Evolutionary conservation across 192 early-diverging fungal species (phyloP).

Genomic region (Coemansia sp.): DNA sequence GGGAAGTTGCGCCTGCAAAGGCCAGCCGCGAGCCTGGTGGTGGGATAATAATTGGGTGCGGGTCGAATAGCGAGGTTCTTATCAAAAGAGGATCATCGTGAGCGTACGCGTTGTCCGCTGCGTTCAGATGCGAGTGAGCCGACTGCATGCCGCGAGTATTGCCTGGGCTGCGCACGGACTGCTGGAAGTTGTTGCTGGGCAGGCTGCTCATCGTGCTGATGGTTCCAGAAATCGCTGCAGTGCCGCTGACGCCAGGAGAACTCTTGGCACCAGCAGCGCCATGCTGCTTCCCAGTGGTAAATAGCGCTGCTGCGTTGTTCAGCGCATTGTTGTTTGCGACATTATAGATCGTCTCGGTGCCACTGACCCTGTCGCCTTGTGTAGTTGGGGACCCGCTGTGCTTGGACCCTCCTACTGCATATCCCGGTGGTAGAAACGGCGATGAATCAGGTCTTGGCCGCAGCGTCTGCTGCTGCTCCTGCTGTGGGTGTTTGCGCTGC

Average conservation of each 20-base stretch:
- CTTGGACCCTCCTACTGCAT: conserved; percentile 8
- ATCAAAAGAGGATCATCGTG: conserved; percentile 14
- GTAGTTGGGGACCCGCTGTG: conserved; percentile 17
- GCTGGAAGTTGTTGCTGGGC: conserved; percentile 17
- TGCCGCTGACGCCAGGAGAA: background rate
- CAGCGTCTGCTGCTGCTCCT: background rate
- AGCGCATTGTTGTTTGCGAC: conserved; percentile 13
- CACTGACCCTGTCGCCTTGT: conserved; percentile 15
- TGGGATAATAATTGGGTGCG: conserved; percentile 49
- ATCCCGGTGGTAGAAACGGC: conserved; percentile 16
- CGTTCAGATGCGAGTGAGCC: conserved; percentile 10
- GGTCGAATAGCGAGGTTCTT: conserved; percentile 44
- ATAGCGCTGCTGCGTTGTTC: conserved; percentile 35
- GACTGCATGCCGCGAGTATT: background rate
- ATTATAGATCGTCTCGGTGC: conserved; percentile 18
- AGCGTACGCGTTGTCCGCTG: conserved; percentile 3
- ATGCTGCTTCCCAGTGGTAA: conserved; percentile 14
- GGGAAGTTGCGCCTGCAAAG: conserved; percentile 41
- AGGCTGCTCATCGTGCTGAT: conserved; percentile 29
- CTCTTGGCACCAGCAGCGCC: conserved; percentile 8
- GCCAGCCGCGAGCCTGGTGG: conserved; percentile 49
- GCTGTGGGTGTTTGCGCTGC: conserved; percentile 13
- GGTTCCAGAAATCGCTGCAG: conserved; percentile 11
- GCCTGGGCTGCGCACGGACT: background rate
- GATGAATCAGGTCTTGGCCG: conserved; percentile 17